Conservation (phyloP, 192 early-diverging fungal species). For the Coemansia reversa region DNA sequence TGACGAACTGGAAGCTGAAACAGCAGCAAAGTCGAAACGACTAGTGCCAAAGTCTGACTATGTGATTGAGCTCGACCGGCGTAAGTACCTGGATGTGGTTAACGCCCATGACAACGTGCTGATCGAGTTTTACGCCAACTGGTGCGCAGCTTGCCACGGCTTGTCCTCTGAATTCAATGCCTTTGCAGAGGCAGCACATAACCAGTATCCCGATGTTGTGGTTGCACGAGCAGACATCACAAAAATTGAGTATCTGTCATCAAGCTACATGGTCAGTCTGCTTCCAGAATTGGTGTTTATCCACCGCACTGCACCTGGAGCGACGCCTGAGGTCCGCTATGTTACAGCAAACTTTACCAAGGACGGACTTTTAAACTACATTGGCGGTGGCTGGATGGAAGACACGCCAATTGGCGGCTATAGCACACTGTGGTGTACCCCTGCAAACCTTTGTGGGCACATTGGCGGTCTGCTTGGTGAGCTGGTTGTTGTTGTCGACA, state of each 20-base stretch:
- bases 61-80: constrained; percentile 41
- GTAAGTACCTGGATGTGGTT: constrained; percentile 28
- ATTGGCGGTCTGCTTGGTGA: constrained; percentile 47
- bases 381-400: constrained; percentile 31
- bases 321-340: constrained; percentile 36
- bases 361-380: constrained; percentile 35
- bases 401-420: constrained; percentile 41
- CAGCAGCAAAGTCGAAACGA: constrained; percentile 22
- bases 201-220: constrained; percentile 36
- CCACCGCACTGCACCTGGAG: constrained; percentile 19
- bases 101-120: constrained; percentile 30
- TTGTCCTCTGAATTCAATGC: constrained; percentile 37
- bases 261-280: constrained; percentile 50
- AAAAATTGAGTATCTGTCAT: constrained; percentile 48
- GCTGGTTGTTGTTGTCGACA: constrained; percentile 32
- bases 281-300: constrained; percentile 45
- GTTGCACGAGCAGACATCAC: constrained; percentile 39
- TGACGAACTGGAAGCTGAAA: constrained; percentile 30
- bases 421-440: constrained; percentile 49
- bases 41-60: constrained; percentile 41
- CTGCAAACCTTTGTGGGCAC: constrained; percentile 49
- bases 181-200: constrained; percentile 33
- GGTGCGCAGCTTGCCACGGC: constrained; percentile 51
- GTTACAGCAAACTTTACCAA: constrained; percentile 42
- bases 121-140: constrained; percentile 54